Evolutionary conservation across 257 asterid species (phyloP).

Genomic region (Capsicum pubescens): DNA sequence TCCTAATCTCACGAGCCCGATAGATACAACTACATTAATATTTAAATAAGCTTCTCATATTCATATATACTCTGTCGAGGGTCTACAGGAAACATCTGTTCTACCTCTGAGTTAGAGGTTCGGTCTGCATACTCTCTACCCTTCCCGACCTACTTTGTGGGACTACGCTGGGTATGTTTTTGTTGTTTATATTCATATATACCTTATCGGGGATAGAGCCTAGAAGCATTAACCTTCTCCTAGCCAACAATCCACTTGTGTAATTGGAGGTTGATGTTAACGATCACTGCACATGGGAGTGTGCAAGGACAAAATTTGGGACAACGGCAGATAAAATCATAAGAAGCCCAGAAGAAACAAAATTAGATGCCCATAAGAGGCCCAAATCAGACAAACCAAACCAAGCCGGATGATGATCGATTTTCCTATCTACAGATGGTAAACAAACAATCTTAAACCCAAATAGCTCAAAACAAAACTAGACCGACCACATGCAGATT

Average conservation of each 20-base stretch:
- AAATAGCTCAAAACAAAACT: neutral
- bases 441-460: neutral
- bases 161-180: too few relatives aligned
- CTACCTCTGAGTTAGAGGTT: too few relatives aligned
- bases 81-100: too few relatives aligned
- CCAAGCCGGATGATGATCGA: neutral
- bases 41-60: neutral
- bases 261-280: slow-evolving; percentile 17
- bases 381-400: neutral
- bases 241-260: slow-evolving; percentile 16
- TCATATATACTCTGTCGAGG: neutral
- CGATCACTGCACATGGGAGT: neutral
- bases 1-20: neutral
- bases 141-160: too few relatives aligned
- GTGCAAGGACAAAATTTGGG: neutral
- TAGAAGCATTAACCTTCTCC: neutral
- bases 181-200: neutral
- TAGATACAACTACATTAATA: neutral
- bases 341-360: neutral
- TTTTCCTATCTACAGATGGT: neutral
- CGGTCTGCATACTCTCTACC: too few relatives aligned
- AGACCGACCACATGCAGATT: neutral
- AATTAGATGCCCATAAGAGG: neutral
- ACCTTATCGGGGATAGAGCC: neutral
- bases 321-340: neutral